Base-by-base conservation (phyloP, 768 basidiomycete species). In the Clitopilus hobsonii region DNA sequence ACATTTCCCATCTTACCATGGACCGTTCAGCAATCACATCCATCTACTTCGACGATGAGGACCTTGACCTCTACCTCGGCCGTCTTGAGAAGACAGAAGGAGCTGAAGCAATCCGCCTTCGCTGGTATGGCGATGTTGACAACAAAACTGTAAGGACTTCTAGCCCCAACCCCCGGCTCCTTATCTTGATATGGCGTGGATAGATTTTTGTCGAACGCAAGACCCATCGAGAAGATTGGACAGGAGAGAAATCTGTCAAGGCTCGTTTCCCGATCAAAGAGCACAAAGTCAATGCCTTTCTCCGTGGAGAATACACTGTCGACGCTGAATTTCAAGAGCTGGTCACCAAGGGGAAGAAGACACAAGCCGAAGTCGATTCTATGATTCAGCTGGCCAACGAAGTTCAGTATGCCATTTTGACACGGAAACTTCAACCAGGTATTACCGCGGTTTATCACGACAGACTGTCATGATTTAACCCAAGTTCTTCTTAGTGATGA, bases 311-410 rank as follows among this genome's bases (percentile, higher is more conserved):
- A 65, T 89, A 97, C 70, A 96, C 85, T 25, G 89, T 97, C 79
- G 95, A 98, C 65, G 89, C 77, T 36, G 94, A 98, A 61, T 91
- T 98, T 71, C 89, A 94, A 65, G 84, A 83, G 53, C 75, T 95
- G 24, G 87, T 86, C 18, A 84, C 82, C 65, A 93, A 86, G 67
- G 94, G 95, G 3, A 98, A 94, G 79, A 98, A 99, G 78, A 84
- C 80, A 7, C 89, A 90, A 68, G 83, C 83, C 60, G 96, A 98
- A 60, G 91, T 94, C 16, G 95, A 98, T 62, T 71, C 76, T 11
- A 96, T 98, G 92, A 93, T 93, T 58, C 94, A 95, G 71, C 80
- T 99, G 29, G 96, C 97, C n/a, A 91, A 85, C 60, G 96, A 98
- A 71, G 90, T 98, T 6, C 97, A 99, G 66, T 97, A 98, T 65